Conservation (phyloP, 2,329 filamentous ascomycete genomes). For the Phyllosticta paracitricarpa region DNA sequence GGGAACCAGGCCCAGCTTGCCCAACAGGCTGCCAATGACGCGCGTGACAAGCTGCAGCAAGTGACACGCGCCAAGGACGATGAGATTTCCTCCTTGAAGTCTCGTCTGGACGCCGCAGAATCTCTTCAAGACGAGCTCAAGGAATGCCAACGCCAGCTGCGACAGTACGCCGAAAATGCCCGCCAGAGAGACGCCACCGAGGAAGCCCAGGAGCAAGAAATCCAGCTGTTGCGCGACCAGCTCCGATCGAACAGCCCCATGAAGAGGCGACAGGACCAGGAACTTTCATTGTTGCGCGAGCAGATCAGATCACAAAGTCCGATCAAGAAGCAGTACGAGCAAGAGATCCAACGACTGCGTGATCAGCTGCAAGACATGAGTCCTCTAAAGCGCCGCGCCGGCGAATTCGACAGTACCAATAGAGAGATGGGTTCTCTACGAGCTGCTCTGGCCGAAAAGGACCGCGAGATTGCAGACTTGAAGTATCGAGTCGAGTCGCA, state of each 20-base stretch:
- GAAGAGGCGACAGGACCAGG: constrained; percentile 21
- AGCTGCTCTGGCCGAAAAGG: constrained; percentile 21
- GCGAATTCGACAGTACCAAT: constrained; percentile 23
- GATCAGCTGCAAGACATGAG: constrained; percentile 26
- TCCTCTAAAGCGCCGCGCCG: constrained; percentile 24
- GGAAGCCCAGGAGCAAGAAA: constrained; percentile 16
- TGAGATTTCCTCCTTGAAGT: constrained; percentile 27
- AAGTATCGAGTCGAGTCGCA: constrained; percentile 25
- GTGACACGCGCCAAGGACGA: constrained; percentile 28
- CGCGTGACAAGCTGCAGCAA: constrained; percentile 27
- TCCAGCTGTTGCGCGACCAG: constrained; percentile 14
- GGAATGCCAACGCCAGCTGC: constrained; percentile 24
- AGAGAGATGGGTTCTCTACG: constrained; percentile 23
- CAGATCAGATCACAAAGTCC: constrained; percentile 14
- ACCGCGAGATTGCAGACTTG: constrained; percentile 21
- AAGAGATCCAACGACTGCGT: background rate
- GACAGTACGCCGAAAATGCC: constrained; percentile 25
- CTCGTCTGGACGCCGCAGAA: constrained; percentile 26
- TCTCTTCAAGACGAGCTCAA: constrained; percentile 27
- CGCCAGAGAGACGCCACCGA: constrained; percentile 20
- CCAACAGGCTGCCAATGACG: constrained; percentile 30
- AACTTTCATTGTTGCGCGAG: constrained; percentile 23
- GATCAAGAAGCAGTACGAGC: constrained; percentile 14
- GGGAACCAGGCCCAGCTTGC: constrained; percentile 31
- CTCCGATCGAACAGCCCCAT: constrained; percentile 24